Evolutionary conservation across 495 filamentous ascomycete species (phyloP).

Genomic region (Xylaria acuta): DNA sequence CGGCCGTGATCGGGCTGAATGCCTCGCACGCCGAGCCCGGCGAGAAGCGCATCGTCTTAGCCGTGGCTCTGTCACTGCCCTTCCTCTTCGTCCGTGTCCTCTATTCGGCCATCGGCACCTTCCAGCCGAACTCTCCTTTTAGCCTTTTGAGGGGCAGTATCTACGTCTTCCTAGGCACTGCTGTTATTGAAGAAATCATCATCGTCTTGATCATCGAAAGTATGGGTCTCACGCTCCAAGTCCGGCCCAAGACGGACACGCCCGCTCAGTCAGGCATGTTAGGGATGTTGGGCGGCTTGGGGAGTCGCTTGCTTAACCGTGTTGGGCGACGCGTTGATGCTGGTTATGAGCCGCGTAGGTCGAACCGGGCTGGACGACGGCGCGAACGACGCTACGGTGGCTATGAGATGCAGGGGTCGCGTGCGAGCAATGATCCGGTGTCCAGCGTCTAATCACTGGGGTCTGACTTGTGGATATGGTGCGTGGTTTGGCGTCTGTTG

Average conservation of each 20-base stretch:
- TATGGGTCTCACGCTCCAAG: constrained; percentile 41
- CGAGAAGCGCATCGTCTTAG: constrained; percentile 44
- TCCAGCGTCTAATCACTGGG: too few relatives aligned
- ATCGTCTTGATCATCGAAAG: constrained; percentile 41
- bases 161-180: constrained; percentile 42
- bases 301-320: background rate
- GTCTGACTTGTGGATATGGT: background rate
- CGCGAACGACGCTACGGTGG: background rate
- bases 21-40: constrained; percentile 35
- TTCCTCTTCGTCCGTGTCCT: constrained; percentile 47
- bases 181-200: constrained; percentile 48
- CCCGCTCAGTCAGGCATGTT: background rate
- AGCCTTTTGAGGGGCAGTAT: constrained; percentile 34
- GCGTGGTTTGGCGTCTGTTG: background rate
- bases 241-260: constrained; percentile 12
- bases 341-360: background rate
- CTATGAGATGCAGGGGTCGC: constrained; percentile 2
- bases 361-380: background rate
- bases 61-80: constrained; percentile 42
- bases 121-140: constrained; percentile 37
- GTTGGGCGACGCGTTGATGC: background rate
- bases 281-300: background rate
- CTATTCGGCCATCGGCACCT: constrained; percentile 40
- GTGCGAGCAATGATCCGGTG: too few relatives aligned
- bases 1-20: constrained; percentile 32